Evolutionary conservation across 2,329 filamentous ascomycete genomes (phyloP), one percentile per base, ranked within the genome.

Genomic region (Paracoccidioides brasiliensis): DNA sequence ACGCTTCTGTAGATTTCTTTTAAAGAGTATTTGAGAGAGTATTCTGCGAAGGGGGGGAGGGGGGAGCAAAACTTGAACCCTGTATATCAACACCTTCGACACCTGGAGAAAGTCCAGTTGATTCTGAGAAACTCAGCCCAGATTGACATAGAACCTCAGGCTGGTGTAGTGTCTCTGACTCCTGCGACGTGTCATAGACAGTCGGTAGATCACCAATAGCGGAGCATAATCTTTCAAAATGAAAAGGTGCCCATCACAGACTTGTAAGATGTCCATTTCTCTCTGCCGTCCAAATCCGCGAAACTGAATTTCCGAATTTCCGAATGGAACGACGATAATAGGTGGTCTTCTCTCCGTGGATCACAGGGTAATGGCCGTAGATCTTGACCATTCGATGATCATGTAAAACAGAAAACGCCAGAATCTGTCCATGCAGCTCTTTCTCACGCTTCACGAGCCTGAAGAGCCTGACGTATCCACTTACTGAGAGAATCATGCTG

Each of bases 41-140:
- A 14, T 40, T 40, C 38, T 40, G 38, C 38, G n/a, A 40, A 40
- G 9, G 9, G n/a, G 50, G 9, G 42, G 50, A 45, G 14, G 4
- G 9, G 7, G 38, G 50, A 41, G 46, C 22, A 22, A 22, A 22
- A 22, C 22, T 22, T 22, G 22, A 22, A 22, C 22, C 22, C 2
- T 22, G 22, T 22, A 22, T 22, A 22, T 1, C 22, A 22, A 22
- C 22, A 22, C 22, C 22, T 22, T 22, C 22, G 22, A 22, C 22
- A 22, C 22, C 22, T 22, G 1, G 22, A 22, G 22, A 56, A 30
- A 55, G 46, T 32, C 40, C 48, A 45, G 54, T 52, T 22, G 40
- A 45, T 28, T 41, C 54, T 32, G 49, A 56, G 54, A 52, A 32
- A 40, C 54, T 56, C 48, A n/a, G 54, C 49, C 52, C 12, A 1